Base-by-base conservation (phyloP, 2,329 filamentous ascomycete species). In the Pseudogymnoascus sp. region DNA sequence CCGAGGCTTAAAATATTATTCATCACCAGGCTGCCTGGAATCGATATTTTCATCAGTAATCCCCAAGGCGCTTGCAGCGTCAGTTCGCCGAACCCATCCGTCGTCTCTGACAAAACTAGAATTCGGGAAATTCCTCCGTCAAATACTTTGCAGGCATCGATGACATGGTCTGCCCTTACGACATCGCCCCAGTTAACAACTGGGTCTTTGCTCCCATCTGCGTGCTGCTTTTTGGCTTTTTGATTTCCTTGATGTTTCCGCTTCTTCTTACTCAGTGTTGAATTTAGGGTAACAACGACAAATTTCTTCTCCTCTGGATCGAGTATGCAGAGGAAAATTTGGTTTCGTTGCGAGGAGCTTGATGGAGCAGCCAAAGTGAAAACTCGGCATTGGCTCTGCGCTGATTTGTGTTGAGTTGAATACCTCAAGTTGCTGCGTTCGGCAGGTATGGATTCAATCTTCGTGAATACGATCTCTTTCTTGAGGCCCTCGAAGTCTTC, bases 21-120 rank as follows among this genome's bases (percentile, higher is more conserved):
- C 22, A 85, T 72, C 64, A 80, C 80, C 19, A 91, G 76, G 28
- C 80, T 76, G 5, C 64, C 68, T 1, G 88, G 86, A 1, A 91
- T 74, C 0, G 81, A 77, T n/a, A 92, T 75, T 45, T 84, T 85
- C n/a, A 86, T 84, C 11, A 89, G 79, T 60, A 82, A 82, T 63
- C 87, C 86, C 89, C 89, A 92, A 0, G 88, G 89, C 5, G 88
- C 88, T 72, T 92, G 89, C 8, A 90, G 76, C 66, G 86, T 90
- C 14, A 93, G 74, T 69, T 89, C 84, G 55, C 84, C 82, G 30
- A 82, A 80, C 1, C 87, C 87, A 66, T 84, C 78, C 60, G 81
- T 80, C 23, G 84, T 83, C 67, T 87, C 83, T 2, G 86, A 88
- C 12, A 93, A 75, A 25, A 90, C 84, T 2, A 92, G 75, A 60